Evolutionary conservation across 148 eudicot genomes (phyloP), one percentile per base, ranked within the genome.

Genomic region (Rhododendron molle): DNA sequence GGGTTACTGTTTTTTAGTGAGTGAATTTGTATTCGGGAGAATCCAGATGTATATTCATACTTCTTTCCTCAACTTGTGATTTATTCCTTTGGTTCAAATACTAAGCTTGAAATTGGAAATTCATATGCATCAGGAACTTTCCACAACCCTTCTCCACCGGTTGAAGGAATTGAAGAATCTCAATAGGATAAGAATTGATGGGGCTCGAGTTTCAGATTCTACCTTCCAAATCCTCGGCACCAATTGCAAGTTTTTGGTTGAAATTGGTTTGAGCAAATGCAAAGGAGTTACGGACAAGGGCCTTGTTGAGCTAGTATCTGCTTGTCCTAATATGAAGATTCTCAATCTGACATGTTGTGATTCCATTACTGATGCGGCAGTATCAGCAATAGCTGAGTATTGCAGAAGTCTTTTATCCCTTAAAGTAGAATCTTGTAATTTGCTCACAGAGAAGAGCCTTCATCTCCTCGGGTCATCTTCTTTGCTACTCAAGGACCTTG

Each of bases 201-300:
- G 98, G 38, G 91, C 96, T 77, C 88, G 86, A 43, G 94, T 95
- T 86, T 87, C 89, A 46, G 88, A 89, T 18, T 84, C 90, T 81
- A 50, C 83, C 23, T 88, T 93, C 77, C 86, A 88, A 26, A 86
- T 87, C 47, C 85, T 95, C 26, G 86, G 90, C 85, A 72, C 80
- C 67, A 92, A 81, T 40, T 91, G 92, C 89, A 89, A 82, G 78
- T 86, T 84, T 47, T 87, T 94, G 84, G 86, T 88, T 47, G 94
- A 95, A 85, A 87, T 95, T 32, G 91, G 95, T n/a, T 85, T 94
- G 52, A 92, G 98, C 83, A 95, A 95, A 94, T 95, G 95, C 86
- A 84, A 88, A 78, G 94, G 95, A 54, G 88, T 94, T 73, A 87
- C 88, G 14, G 96, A 94, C 81, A 62, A 40, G 20, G 88, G 92